Conservation (phyloP, 164 flowering plant genomes). For the Buxus sempervirens region DNA sequence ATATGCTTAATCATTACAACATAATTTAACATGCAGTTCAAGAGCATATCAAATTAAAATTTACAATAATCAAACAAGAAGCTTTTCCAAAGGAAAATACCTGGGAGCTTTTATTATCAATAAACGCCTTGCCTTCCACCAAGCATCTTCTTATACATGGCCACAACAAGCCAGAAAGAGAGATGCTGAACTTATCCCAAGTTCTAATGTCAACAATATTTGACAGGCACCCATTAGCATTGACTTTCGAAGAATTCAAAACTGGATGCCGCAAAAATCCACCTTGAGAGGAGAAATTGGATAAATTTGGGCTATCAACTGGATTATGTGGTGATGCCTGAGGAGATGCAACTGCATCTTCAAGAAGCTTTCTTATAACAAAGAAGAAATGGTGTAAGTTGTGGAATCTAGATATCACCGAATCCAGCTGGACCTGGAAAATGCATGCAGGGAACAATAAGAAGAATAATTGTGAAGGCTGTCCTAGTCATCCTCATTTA, state of each 20-base stretch:
- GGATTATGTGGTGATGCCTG: constrained; percentile 18
- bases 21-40: background rate
- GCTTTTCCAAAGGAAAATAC: constrained; percentile 28
- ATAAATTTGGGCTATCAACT: constrained; percentile 20
- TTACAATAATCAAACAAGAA: background rate
- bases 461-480: background rate
- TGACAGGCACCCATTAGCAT: constrained; percentile 11
- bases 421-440: constrained; percentile 69
- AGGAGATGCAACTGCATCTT: constrained; percentile 45
- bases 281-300: constrained; percentile 57
- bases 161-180: constrained; percentile 61
- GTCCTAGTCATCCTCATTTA: too few species aligned
- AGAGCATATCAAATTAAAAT: background rate
- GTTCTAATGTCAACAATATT: constrained; percentile 25
- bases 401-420: constrained; percentile 51
- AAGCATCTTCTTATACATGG: constrained; percentile 59
- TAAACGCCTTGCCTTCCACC: constrained; percentile 65
- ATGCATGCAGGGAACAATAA: constrained; percentile 11
- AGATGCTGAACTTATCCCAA: constrained; percentile 46
- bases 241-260: constrained; percentile 28
- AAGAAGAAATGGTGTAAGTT: constrained; percentile 79
- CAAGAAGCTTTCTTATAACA: constrained; percentile 59
- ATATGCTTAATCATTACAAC: background rate
- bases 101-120: constrained; percentile 61
- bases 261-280: constrained; percentile 74